A percentile compares a stretch with the other conserved stretches of the same genome.
Conservation (phyloP, 768 basidiomycete genomes). For the Xerocomus spinulosus region DNA sequence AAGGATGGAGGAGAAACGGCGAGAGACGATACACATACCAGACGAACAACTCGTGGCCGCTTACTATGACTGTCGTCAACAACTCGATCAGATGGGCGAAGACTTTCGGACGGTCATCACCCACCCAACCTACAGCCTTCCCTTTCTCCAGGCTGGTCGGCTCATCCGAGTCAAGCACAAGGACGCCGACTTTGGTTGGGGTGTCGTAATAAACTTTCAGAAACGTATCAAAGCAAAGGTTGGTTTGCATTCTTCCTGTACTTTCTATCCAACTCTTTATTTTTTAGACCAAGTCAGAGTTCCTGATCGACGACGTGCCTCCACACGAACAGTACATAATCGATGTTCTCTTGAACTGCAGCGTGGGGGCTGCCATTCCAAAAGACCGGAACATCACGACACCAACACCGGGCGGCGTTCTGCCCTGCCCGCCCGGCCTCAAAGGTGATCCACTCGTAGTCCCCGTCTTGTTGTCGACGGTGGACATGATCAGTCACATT, state of each 20-base stretch:
- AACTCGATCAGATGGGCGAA: constrained; percentile 81
- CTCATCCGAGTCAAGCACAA: constrained; percentile 88
- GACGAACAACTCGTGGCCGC: constrained; percentile 81
- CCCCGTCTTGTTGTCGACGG: constrained; percentile 80
- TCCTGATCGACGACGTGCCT: constrained; percentile 61
- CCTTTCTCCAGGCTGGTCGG: constrained; percentile 89
- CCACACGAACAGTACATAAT: constrained; percentile 91
- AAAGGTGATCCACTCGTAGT: constrained; percentile 84
- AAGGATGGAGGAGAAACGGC: constrained; percentile 61
- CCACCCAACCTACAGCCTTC: constrained; percentile 91
- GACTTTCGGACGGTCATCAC: constrained; percentile 93
- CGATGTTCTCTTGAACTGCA: constrained; percentile 85
- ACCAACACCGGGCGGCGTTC: constrained; percentile 63
- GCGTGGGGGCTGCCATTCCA: constrained; percentile 52
- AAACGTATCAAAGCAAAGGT: constrained; percentile 85
- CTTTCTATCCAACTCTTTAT: not conserved
- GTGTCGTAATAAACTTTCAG: constrained; percentile 86
- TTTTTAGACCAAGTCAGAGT: constrained; percentile 58
- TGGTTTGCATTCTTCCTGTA: constrained; percentile 5
- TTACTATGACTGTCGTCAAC: constrained; percentile 91
- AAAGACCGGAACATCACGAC: constrained; percentile 54
- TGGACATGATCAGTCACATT: constrained; percentile 82
- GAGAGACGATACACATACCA: constrained; percentile 63
- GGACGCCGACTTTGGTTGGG: constrained; percentile 94
- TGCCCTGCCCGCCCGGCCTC: constrained; percentile 66